Conservation (phyloP, 2,329 filamentous ascomycete genomes). For the Aspergillus sp. region DNA sequence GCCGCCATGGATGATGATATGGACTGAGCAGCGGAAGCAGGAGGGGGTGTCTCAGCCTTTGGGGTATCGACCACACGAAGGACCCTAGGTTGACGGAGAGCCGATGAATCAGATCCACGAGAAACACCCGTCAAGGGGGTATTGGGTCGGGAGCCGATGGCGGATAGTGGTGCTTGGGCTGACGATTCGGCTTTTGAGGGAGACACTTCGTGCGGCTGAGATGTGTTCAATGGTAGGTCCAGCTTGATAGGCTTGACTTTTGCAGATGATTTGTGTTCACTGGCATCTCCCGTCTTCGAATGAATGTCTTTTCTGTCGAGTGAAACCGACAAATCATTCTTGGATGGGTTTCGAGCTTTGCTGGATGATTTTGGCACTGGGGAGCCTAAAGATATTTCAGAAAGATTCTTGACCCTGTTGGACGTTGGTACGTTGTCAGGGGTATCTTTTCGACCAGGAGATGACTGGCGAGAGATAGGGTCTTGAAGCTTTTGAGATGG, state of each 20-base stretch:
- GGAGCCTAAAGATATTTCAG: slow-evolving; percentile 38
- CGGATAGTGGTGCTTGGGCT: slow-evolving; percentile 23
- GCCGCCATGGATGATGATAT: slow-evolving; percentile 23
- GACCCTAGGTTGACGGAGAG: slow-evolving; percentile 44
- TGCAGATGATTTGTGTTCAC: slow-evolving; percentile 4
- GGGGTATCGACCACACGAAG: slow-evolving; percentile 54
- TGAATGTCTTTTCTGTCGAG: slow-evolving; percentile 13
- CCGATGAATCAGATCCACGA: slow-evolving; percentile 34
- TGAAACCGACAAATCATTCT: slow-evolving; percentile 12
- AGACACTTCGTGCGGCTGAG: slow-evolving; percentile 11
- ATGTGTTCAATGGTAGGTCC: slow-evolving; percentile 19
- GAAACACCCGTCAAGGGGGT: slow-evolving; percentile 38
- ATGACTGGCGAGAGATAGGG: slow-evolving; percentile 18
- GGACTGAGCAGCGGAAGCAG: slow-evolving; percentile 26
- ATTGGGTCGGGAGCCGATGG: slow-evolving; percentile 45
- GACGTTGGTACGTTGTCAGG: slow-evolving; percentile 15
- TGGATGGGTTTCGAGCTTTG: slow-evolving; percentile 21
- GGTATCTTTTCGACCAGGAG: slow-evolving; percentile 20
- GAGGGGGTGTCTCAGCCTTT: slow-evolving; percentile 42
- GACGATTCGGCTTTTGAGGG: slow-evolving; percentile 20
- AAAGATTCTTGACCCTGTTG: slow-evolving; percentile 23
- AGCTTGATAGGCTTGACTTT: slow-evolving; percentile 33
- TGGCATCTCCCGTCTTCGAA: slow-evolving; percentile 5
- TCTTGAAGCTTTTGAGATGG: slow-evolving; percentile 23
- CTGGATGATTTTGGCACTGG: slow-evolving; percentile 30